Evolutionary conservation across 2,329 filamentous ascomycete species (phyloP), one percentile per base, ranked within the genome.

Genomic region (Byssothecium circinans): DNA sequence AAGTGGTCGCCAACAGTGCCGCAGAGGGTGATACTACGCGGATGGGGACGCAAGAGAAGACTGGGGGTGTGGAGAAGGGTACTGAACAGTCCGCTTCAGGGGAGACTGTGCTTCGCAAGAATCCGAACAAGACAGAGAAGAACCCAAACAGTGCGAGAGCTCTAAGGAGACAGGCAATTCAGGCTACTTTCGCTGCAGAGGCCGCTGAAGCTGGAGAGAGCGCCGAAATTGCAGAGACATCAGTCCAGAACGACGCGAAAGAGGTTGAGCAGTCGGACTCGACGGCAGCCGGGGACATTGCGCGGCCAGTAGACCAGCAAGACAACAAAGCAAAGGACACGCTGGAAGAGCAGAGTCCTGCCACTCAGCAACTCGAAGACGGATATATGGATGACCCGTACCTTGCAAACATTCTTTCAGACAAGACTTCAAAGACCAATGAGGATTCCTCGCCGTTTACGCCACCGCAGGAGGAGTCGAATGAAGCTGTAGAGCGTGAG

Each of bases 361-460:
- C 23, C 8, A 15, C 25, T 23, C 41, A 32, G 15, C 22, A 11
- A 14, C 18, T 35, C 29, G 25, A 37, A 15, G 18, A 47, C 12
- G 39, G 25, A 4, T n/a, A 41, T 25, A 23, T 38, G 2, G 43
- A 47, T 15, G 43, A 47, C 20, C 45, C 43, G 7, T 35, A 29
- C 22, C 22, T 52, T 2, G 33, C 45, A 2, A 40, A 27, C 34
- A 42, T 48, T 14, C 44, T 51, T n/a, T 10, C 32, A 18, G 22
- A 25, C 8, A 19, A 47, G 10, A 3, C 22, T 11, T 12, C 23
- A 10, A 30, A 23, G 4, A 10, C n/a, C 1, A 11, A 23, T 11
- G 8, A 47, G 12, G 20, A 22, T n/a, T 30, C 22, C 8, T 3
- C 17, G 12, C 15, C 7, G 30, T 17, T 33, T n/a, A 17, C 33